phyloP scores from a whole-genome alignment of 768 basidiomycete genomes.

The Mycena kentingensis region DNA sequence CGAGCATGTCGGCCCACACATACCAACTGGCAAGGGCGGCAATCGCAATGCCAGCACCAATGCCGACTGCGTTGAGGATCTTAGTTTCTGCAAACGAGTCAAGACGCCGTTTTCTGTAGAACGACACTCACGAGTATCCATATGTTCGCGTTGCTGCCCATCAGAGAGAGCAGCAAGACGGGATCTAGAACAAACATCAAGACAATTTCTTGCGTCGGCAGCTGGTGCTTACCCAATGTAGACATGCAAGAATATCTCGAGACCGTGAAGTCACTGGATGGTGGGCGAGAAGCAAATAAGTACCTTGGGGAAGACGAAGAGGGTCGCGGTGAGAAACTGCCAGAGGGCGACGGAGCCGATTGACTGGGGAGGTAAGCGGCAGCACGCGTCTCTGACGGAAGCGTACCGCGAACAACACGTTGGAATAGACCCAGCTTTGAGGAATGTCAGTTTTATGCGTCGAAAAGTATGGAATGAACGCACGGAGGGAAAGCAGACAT shows the following conservation, averaged over 20 bases:
- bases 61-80: conserved; percentile 60
- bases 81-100: conserved; percentile 51
- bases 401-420: conserved; percentile 69
- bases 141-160: conserved; percentile 67
- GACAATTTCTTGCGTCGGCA: neutral
- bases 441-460: neutral
- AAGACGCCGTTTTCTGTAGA: conserved; percentile 7
- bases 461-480: neutral
- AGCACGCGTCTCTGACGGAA: conserved; percentile 1
- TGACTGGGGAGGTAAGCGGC: conserved; percentile 43
- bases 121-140: conserved; percentile 67
- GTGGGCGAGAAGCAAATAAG: too few relatives aligned
- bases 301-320: conserved; percentile 73
- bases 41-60: conserved; percentile 60
- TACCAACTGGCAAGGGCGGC: conserved; percentile 69
- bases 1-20: conserved; percentile 25
- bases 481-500: conserved; percentile 77
- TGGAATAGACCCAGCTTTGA: conserved; percentile 74
- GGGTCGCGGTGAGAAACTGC: conserved; percentile 78
- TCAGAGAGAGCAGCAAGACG: conserved; percentile 75
- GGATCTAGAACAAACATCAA: conserved; percentile 31
- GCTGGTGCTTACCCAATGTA: conserved; percentile 57
- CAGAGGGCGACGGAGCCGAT: conserved; percentile 72
- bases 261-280: too few relatives aligned
- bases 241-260: conserved; percentile 64